Evolutionary conservation across 202 grass and related monocot genomes (phyloP), one percentile per base, ranked within the genome.

Genomic region (Digitaria exilis): DNA sequence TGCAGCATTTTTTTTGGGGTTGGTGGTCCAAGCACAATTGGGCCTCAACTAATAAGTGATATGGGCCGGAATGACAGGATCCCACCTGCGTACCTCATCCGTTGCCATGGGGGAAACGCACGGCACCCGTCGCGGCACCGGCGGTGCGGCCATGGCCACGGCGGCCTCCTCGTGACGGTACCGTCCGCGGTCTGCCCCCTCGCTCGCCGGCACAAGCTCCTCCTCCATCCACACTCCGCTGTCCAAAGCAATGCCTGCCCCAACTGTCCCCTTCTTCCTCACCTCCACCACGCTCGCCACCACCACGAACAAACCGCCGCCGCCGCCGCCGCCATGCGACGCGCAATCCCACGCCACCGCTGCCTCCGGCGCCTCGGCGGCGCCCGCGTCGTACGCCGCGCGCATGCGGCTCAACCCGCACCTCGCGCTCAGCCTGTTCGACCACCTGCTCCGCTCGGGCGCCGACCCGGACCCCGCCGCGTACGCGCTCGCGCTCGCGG

Each of bases 401-500:
- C 89, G 77, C 51, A 72, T 81, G 87, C 89, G 58, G 29, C 87
- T 83, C 55, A 77, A 84, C 52, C 84, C 70, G 9, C 83, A 62
- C 63, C 82, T 88, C 46, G 84, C 89, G 45, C 76, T 91, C 62
- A 65, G 60, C 28, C 34, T 91, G 30, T 91, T 84, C 78, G 86
- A 78, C 57, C 84, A 74, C 52, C 71, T 94, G 73, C 81, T 91
- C 78, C 73, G 79, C 62, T 83, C 71, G 2, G 84, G 86, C 39
- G 80, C 78, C 31, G 92, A 89, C 42, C 86, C 86, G 8, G 84
- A 87, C 50, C 77, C 79, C 80, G 72, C 65, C 39, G 57, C 86
- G 11, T 87, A 76, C 89, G 87, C 84, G 29, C 89, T 94, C 81
- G 86, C 86, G 0, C 54, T 94, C 76, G 85, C 78, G 28, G 78